These are phyloP conservation scores for Penicillium crystallinum DNA, from an alignment of 495 filamentous ascomycete species.

Conservation along the genomic window DNA sequence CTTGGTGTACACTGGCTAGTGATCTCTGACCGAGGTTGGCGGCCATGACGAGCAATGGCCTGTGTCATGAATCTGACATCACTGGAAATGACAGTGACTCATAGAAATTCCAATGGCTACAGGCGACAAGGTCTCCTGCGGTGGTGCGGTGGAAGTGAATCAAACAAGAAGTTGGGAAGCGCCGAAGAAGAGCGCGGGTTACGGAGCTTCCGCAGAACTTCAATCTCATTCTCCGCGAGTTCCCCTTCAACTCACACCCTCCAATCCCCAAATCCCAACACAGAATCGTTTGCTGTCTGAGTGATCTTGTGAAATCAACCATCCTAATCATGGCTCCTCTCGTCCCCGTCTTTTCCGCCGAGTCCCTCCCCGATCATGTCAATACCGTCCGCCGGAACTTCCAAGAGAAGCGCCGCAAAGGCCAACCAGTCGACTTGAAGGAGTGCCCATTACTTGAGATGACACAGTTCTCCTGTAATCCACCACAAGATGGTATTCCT, in stretches of 20 bases:
- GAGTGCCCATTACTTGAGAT: constrained; percentile 71
- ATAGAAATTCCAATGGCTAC: neutral
- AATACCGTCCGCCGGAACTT: constrained; percentile 39
- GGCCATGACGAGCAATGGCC: constrained; percentile 24
- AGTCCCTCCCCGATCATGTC: constrained; percentile 38
- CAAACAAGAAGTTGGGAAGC: constrained; percentile 1
- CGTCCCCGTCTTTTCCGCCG: constrained; percentile 36
- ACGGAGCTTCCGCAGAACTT: constrained; percentile 5
- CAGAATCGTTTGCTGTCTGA: neutral
- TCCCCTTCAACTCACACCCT: neutral
- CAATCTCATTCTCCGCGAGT: constrained; percentile 2
- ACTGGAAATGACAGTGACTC: neutral
- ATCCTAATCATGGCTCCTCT: constrained; percentile 36
- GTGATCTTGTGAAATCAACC: neutral
- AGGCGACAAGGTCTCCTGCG: neutral
- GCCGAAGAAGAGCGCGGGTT: constrained; percentile 5
- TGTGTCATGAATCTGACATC: constrained; percentile 18
- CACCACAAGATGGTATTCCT: constrained; percentile 49
- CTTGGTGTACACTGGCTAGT: constrained; percentile 60
- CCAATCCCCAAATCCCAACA: neutral
- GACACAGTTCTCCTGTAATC: constrained; percentile 75
- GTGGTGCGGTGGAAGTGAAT: neutral
- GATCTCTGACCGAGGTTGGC: constrained; percentile 54
- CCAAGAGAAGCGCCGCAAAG: constrained; percentile 41
- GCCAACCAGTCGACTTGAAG: constrained; percentile 49